A percentile compares a stretch with the other conserved stretches of the same genome.
Conservation (phyloP, 805 yeast species). For the Helenozyma rhizophorensis region DNA sequence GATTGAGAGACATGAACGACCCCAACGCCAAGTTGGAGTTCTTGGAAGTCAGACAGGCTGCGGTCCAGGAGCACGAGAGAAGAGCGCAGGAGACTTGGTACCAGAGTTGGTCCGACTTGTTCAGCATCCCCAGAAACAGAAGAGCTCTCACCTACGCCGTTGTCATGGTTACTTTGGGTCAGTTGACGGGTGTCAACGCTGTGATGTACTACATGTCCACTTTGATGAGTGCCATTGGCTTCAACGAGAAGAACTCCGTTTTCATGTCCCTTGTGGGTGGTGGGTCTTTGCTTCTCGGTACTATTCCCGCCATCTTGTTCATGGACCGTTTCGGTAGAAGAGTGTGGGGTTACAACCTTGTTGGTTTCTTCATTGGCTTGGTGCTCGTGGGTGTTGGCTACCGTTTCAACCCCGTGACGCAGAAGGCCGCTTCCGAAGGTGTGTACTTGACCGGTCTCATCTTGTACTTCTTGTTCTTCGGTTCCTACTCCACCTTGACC, state of each 20-base stretch:
- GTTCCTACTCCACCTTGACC: conserved; percentile 61
- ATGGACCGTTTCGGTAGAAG: conserved; percentile 58
- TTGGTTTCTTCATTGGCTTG: conserved; percentile 58
- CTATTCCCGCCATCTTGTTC: conserved; percentile 59
- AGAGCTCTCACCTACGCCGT: conserved; percentile 56
- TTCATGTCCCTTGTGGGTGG: conserved; percentile 71
- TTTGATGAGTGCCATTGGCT: conserved; percentile 53
- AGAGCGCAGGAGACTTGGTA: conserved; percentile 29
- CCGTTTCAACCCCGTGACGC: conserved; percentile 32
- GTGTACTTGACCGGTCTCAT: conserved; percentile 60
- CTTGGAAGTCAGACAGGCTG: conserved; percentile 52
- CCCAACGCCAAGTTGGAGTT: conserved; percentile 48
- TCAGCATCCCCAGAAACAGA: conserved; percentile 54
- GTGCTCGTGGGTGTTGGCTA: conserved; percentile 59
- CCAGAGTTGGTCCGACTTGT: conserved; percentile 47
- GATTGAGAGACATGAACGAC: conserved; percentile 46
- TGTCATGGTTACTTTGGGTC: conserved; percentile 57
- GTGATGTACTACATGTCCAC: conserved; percentile 62
- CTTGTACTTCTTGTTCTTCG: conserved; percentile 62
- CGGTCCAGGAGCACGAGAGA: conserved; percentile 42
- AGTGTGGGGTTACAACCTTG: conserved; percentile 54
- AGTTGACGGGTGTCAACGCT: conserved; percentile 66
- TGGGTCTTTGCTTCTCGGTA: conserved; percentile 56
- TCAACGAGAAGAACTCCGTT: conserved; percentile 46
- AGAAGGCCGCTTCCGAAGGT: conserved; percentile 50